phyloP scores from a whole-genome alignment of 257 asterid genomes.

The Solanum corneliomulleri region DNA sequence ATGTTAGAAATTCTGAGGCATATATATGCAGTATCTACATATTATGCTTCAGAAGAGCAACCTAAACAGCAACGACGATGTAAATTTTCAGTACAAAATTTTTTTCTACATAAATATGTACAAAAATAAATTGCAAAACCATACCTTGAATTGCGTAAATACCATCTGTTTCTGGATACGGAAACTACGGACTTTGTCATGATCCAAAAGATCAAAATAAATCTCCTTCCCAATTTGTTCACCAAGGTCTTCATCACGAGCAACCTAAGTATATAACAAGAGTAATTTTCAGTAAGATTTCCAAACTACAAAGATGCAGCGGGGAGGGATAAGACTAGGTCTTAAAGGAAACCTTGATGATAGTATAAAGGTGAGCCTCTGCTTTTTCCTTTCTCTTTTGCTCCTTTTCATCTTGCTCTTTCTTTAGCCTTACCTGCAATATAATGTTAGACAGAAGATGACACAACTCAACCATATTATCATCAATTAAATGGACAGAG shows the following conservation, averaged over 20 bases:
- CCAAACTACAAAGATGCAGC: background rate
- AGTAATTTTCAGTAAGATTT: background rate
- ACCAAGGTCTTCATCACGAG: slow-evolving; percentile 63
- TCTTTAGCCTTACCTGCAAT: slow-evolving; percentile 60
- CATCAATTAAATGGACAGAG: background rate
- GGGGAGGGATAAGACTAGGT: background rate
- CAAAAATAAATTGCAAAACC: background rate
- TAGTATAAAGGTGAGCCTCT: slow-evolving; percentile 79
- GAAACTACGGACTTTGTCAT: slow-evolving; percentile 69
- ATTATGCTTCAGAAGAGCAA: background rate
- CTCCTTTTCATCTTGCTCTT: slow-evolving; percentile 79
- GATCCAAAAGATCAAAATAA: slow-evolving; percentile 87
- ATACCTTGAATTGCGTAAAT: slow-evolving; percentile 65
- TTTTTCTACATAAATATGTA: background rate
- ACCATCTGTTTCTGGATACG: slow-evolving; percentile 72
- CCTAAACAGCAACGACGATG: background rate
- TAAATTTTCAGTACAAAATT: background rate
- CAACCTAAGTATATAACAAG: slow-evolving; percentile 39
- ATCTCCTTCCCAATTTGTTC: slow-evolving; percentile 70
- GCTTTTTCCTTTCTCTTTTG: slow-evolving; percentile 69
- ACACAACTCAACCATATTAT: background rate
- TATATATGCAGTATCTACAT: background rate
- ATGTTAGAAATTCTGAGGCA: background rate
- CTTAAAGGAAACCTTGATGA: slow-evolving; percentile 46
- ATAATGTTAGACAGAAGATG: background rate